Percentiles rank a stretch among this genome's conserved stretches.
These are phyloP conservation scores for Lecanoromycetidae sp. DNA, from an alignment of 2,329 filamentous ascomycete genomes.

Conservation along the genomic window DNA sequence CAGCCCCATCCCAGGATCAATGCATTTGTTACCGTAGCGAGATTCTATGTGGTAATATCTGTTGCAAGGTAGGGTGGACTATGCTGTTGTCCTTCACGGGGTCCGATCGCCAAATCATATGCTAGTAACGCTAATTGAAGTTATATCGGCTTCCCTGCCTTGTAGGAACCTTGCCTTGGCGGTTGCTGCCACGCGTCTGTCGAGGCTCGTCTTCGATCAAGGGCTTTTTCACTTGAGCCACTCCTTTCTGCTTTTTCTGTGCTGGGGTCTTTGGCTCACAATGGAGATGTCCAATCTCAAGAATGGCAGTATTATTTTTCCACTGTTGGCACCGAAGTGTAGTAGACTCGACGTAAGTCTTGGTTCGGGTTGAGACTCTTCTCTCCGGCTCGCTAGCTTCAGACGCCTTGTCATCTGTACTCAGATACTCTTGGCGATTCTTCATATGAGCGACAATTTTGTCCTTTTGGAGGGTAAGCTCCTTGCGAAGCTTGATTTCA, in stretches of 20 bases:
- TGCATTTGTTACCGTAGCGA: no score
- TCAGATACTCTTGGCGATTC: slow-evolving; percentile 61
- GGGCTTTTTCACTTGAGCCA: slow-evolving; percentile 22
- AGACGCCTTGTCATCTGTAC: slow-evolving; percentile 37
- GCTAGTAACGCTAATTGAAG: no score
- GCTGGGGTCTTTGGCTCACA: slow-evolving; percentile 35
- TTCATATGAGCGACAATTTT: slow-evolving; percentile 70
- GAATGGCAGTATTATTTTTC: slow-evolving; percentile 50
- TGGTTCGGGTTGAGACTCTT: slow-evolving; percentile 51
- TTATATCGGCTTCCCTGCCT: slow-evolving; percentile 40
- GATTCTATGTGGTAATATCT: no score
- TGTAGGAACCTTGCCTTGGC: slow-evolving; percentile 38
- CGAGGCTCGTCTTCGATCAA: slow-evolving; percentile 24
- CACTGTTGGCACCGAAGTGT: slow-evolving; percentile 51
- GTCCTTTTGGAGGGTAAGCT: slow-evolving; percentile 63
- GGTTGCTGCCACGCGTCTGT: slow-evolving; percentile 28
- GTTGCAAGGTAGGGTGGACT: no score
- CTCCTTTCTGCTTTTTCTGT: slow-evolving; percentile 24
- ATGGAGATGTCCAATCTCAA: slow-evolving; percentile 48
- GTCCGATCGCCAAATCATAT: no score
- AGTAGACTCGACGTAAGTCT: slow-evolving; percentile 44
- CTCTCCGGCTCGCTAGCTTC: slow-evolving; percentile 37
- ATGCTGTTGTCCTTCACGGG: no score
- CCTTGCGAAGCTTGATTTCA: slow-evolving; percentile 77
- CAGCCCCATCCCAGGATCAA: no score